Evolutionary conservation across 805 yeast genomes (phyloP).

Genomic region (Ogataea minuta): DNA sequence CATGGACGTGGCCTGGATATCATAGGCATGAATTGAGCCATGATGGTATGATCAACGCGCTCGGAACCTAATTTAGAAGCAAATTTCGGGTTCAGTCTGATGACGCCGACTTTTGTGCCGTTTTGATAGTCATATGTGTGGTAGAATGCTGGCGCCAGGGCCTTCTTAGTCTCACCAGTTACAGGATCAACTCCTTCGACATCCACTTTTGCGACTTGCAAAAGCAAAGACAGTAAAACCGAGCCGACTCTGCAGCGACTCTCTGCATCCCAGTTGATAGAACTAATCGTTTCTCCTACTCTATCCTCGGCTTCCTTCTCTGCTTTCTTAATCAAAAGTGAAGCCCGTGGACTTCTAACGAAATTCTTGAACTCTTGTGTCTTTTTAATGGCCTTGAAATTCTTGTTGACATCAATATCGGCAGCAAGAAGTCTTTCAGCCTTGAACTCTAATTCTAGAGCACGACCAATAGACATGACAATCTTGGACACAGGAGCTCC

Average conservation of each 20-base stretch:
- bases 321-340: slow-evolving; percentile 27
- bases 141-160: slow-evolving; percentile 84
- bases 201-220: slow-evolving; percentile 79
- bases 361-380: slow-evolving; percentile 41
- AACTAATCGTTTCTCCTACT: slow-evolving; percentile 16
- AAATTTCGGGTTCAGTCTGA: slow-evolving; percentile 70
- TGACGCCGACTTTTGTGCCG: slow-evolving; percentile 79
- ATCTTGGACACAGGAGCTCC: slow-evolving; percentile 86
- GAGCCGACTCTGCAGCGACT: slow-evolving; percentile 74
- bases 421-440: slow-evolving; percentile 61
- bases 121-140: slow-evolving; percentile 81
- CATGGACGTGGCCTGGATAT: slow-evolving; percentile 86
- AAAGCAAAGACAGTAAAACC: slow-evolving; percentile 64
- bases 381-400: slow-evolving; percentile 48
- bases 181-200: slow-evolving; percentile 82
- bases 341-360: slow-evolving; percentile 34
- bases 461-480: slow-evolving; percentile 75
- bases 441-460: slow-evolving; percentile 80
- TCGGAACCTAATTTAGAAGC: slow-evolving; percentile 67
- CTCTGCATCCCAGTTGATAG: slow-evolving; percentile 31
- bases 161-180: slow-evolving; percentile 62
- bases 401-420: slow-evolving; percentile 55
- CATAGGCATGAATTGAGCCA: slow-evolving; percentile 92
- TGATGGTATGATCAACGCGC: slow-evolving; percentile 55
- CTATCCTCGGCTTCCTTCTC: slow-evolving; percentile 24